phyloP scores from a whole-genome alignment of 106 monocot species.

The Dendrobium chrysotoxum region DNA sequence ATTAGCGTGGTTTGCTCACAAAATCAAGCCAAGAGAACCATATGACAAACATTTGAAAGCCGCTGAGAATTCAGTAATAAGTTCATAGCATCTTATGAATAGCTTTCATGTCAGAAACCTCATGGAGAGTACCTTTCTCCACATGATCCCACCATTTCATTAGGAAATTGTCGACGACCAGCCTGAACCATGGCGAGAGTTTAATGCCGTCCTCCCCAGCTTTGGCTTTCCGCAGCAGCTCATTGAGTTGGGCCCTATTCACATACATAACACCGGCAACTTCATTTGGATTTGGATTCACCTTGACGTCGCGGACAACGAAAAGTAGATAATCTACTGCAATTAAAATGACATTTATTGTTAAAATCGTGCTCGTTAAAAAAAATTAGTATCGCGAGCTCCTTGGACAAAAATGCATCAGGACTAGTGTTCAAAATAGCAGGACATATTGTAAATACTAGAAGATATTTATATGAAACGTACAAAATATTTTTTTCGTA shows the following conservation, averaged over 20 bases:
- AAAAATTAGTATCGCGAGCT: too few relatives aligned
- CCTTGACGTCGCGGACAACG: slow-evolving; percentile 64
- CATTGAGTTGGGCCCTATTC: slow-evolving; percentile 55
- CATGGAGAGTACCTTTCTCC: slow-evolving; percentile 50
- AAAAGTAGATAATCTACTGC: slow-evolving; percentile 97
- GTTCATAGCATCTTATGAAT: slow-evolving; percentile 45
- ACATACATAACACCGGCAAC: slow-evolving; percentile 82
- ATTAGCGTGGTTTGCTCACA: too few relatives aligned
- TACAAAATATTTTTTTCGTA: too few relatives aligned
- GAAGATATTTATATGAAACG: too few relatives aligned
- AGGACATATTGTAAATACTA: too few relatives aligned
- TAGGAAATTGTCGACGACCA: slow-evolving; percentile 66
- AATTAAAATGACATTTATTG: not conserved
- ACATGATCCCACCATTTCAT: slow-evolving; percentile 77
- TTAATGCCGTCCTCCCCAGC: slow-evolving; percentile 43
- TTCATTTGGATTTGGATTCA: slow-evolving; percentile 81
- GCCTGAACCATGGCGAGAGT: slow-evolving; percentile 73
- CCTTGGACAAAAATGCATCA: too few relatives aligned
- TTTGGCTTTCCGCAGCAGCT: slow-evolving; percentile 64
- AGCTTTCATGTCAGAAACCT: slow-evolving; percentile 59
- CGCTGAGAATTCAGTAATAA: too few relatives aligned
- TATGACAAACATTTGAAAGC: too few relatives aligned
- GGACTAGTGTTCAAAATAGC: too few relatives aligned
- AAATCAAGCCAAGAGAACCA: too few relatives aligned
- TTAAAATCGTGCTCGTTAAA: not conserved